Conservation (phyloP, 495 filamentous ascomycete genomes). For the Hyaloscypha finlandica region DNA sequence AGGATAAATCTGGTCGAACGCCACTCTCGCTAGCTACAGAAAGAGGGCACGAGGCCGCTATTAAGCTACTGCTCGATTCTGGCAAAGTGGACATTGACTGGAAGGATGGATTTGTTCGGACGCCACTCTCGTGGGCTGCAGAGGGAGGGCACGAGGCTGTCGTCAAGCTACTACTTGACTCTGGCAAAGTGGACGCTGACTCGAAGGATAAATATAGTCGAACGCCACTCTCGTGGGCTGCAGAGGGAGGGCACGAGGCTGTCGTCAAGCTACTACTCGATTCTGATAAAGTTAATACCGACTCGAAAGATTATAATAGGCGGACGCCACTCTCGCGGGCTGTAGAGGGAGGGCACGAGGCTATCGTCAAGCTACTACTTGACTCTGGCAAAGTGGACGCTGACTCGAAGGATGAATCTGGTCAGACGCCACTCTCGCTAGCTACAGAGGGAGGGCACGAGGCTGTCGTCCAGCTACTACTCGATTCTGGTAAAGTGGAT, state of each 20-base stretch:
- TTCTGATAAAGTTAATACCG: too few relatives aligned
- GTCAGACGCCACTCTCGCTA: too few relatives aligned
- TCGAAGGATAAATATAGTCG: background rate
- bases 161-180: background rate
- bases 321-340: background rate
- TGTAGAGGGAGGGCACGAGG: background rate
- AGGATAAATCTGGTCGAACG: too few relatives aligned
- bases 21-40: too few relatives aligned
- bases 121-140: background rate
- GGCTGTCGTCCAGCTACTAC: too few relatives aligned
- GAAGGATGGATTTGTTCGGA: background rate
- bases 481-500: background rate
- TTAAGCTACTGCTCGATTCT: constrained; percentile 4
- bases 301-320: too few relatives aligned
- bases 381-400: too few relatives aligned
- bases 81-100: background rate
- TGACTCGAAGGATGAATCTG: too few relatives aligned
- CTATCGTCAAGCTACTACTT: background rate
- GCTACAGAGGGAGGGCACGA: too few relatives aligned
- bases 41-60: background rate
- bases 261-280: too few relatives aligned
- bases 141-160: background rate
- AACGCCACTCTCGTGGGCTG: constrained; percentile 32
- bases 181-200: background rate
- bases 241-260: background rate